Evolutionary conservation across 2,329 filamentous ascomycete genomes (phyloP).

Genomic region (Fusarium sp.): DNA sequence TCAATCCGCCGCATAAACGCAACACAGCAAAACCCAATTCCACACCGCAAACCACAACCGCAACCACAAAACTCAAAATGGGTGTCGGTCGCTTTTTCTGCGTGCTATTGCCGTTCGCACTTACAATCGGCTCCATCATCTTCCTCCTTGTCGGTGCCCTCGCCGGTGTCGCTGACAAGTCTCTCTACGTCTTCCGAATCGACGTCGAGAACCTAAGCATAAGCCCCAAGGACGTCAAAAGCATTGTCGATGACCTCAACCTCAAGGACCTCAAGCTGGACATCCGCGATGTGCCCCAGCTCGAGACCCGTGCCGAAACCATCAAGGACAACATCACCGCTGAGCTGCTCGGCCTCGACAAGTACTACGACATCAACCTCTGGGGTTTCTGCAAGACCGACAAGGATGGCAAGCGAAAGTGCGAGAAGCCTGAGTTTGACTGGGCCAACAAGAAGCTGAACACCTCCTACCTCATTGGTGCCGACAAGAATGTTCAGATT

Average conservation of each 20-base stretch:
- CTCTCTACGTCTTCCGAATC: constrained; percentile 70
- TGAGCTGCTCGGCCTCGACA: constrained; percentile 71
- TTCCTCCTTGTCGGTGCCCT: constrained; percentile 72
- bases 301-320: constrained; percentile 66
- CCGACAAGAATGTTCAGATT: constrained; percentile 65
- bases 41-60: constrained; percentile 1
- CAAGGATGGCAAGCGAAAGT: constrained; percentile 68
- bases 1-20: constrained; percentile 15
- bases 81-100: constrained; percentile 84
- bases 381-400: constrained; percentile 87
- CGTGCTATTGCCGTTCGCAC: constrained; percentile 86
- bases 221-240: constrained; percentile 53
- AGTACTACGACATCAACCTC: constrained; percentile 84
- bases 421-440: constrained; percentile 78
- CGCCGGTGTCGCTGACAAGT: constrained; percentile 68
- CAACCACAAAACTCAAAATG: constrained; percentile 53
- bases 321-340: constrained; percentile 67
- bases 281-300: constrained; percentile 45
- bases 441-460: constrained; percentile 83
- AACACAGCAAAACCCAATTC: background rate
- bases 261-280: constrained; percentile 38
- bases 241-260: constrained; percentile 53
- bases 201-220: constrained; percentile 71
- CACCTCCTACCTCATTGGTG: constrained; percentile 66
- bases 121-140: constrained; percentile 83